Percentiles rank a stretch among this genome's conserved stretches.
Conservation (phyloP, 495 filamentous ascomycete species). For the Hypoxylon cercidicola region DNA sequence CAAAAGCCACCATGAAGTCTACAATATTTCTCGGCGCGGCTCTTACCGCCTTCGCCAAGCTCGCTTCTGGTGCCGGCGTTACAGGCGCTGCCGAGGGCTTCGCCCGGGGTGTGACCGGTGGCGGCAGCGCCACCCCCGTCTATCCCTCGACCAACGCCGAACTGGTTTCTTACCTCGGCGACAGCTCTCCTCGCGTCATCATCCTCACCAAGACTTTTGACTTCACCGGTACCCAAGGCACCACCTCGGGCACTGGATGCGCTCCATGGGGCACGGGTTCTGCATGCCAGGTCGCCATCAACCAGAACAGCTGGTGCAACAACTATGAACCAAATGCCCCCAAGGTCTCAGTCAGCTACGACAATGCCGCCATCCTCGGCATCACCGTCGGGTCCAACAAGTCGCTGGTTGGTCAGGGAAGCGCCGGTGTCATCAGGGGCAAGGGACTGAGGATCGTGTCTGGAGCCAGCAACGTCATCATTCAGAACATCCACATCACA, state of each 20-base stretch:
- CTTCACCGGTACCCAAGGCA: slow-evolving; percentile 55
- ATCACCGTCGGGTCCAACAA: slow-evolving; percentile 51
- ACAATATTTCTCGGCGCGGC: slow-evolving; percentile 2
- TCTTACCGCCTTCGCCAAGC: slow-evolving; percentile 12
- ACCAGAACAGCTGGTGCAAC: slow-evolving; percentile 58
- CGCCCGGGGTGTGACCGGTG: slow-evolving; percentile 60
- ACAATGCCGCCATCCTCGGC: slow-evolving; percentile 44
- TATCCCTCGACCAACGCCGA: slow-evolving; percentile 55
- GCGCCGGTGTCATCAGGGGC: slow-evolving; percentile 49
- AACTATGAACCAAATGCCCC: slow-evolving; percentile 29
- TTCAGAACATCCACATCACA: slow-evolving; percentile 47
- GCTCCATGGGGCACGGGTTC: slow-evolving; percentile 55
- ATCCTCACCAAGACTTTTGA: slow-evolving; percentile 60
- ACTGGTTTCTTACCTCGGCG: slow-evolving; percentile 48
- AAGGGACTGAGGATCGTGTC: slow-evolving; percentile 50
- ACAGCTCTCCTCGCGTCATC: slow-evolving; percentile 58
- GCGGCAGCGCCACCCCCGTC: slow-evolving; percentile 58
- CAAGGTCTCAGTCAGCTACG: slow-evolving; percentile 51
- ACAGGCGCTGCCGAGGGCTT: slow-evolving; percentile 54
- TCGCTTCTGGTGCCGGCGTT: slow-evolving; percentile 13
- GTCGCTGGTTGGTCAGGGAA: slow-evolving; percentile 46
- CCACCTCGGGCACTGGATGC: slow-evolving; percentile 56
- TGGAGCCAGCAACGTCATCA: slow-evolving; percentile 49
- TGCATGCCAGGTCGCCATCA: slow-evolving; percentile 62
- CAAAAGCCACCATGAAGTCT: slow-evolving; percentile 4